Percentiles rank a stretch among this genome's conserved stretches.
phyloP scores from a whole-genome alignment of 768 basidiomycete genomes.

The Amanita rubescens region DNA sequence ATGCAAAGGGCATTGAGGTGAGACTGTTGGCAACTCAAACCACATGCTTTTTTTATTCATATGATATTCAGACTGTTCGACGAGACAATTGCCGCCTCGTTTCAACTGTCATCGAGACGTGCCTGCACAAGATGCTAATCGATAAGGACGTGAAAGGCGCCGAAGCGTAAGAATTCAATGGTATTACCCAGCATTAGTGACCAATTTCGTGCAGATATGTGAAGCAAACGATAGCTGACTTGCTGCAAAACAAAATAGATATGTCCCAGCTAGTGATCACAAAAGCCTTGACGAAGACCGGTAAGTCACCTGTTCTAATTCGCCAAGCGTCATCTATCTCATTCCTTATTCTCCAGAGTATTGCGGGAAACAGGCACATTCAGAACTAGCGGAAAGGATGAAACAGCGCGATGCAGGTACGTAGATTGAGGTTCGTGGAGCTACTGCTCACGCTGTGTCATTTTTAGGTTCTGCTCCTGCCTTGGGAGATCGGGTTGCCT shows the following conservation, averaged over 20 bases:
- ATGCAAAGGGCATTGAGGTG: conserved; percentile 98
- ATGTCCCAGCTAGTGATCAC: conserved; percentile 99
- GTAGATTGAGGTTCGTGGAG: not conserved
- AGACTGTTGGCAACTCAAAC: conserved; percentile 12
- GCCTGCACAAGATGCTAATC: conserved; percentile 95
- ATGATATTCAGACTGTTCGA: conserved; percentile 71
- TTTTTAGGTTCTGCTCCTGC: conserved; percentile 83
- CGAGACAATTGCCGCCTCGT: conserved; percentile 98
- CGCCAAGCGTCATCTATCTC: too few species aligned
- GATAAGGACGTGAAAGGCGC: conserved; percentile 91
- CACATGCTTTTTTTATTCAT: not conserved
- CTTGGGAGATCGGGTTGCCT: conserved; percentile 97
- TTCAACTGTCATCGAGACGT: conserved; percentile 96
- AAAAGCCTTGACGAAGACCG: conserved; percentile 87
- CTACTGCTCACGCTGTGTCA: not conserved
- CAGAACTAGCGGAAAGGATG: conserved; percentile 94
- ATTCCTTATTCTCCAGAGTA: conserved; percentile 52
- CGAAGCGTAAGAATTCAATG: conserved; percentile 58
- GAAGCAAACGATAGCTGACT: conserved; percentile 88
- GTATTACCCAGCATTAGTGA: not conserved
- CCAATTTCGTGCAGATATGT: conserved; percentile 55
- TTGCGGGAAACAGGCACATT: conserved; percentile 91
- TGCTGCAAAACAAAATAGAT: conserved; percentile 94
- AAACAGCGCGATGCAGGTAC: conserved; percentile 86
- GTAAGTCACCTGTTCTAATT: conserved; percentile 30